phyloP scores from a whole-genome alignment of 495 filamentous ascomycete genomes.

The Tuber magnatum region DNA sequence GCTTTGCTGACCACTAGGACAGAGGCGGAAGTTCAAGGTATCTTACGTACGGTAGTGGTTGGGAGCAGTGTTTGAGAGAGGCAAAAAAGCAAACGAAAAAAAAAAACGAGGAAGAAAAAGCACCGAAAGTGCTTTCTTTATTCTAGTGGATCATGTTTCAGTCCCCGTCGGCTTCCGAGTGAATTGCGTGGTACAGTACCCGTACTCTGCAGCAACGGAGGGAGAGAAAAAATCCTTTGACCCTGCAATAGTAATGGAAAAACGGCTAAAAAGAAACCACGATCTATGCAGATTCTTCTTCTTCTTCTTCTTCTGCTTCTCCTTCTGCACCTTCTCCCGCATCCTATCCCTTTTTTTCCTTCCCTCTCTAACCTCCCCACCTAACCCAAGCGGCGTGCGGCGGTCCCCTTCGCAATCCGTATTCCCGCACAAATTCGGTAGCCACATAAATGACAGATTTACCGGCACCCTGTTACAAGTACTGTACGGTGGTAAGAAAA shows the following conservation, averaged over 20 bases:
- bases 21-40: background rate
- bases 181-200: background rate
- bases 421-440: background rate
- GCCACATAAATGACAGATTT: background rate
- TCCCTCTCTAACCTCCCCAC: background rate
- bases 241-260: background rate
- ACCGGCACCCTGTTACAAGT: background rate
- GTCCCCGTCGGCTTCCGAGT: conserved; percentile 16
- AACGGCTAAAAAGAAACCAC: background rate
- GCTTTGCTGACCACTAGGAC: conserved; percentile 1
- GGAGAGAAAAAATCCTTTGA: background rate
- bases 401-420: background rate
- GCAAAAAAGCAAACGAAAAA: conserved; percentile 16
- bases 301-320: background rate
- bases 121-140: conserved; percentile 15
- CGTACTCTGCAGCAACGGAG: background rate
- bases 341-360: background rate
- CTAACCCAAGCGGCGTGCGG: background rate
- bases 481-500: background rate
- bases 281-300: background rate
- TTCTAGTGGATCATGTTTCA: conserved; percentile 20
- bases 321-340: background rate
- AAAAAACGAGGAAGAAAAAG: conserved; percentile 20
- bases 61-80: too few relatives aligned
- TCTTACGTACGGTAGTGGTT: background rate